Percentiles rank a stretch among this genome's conserved stretches.
Evolutionary conservation across 2,329 filamentous ascomycete species (phyloP).

Genomic region (Lasiodiplodia theobromae): DNA sequence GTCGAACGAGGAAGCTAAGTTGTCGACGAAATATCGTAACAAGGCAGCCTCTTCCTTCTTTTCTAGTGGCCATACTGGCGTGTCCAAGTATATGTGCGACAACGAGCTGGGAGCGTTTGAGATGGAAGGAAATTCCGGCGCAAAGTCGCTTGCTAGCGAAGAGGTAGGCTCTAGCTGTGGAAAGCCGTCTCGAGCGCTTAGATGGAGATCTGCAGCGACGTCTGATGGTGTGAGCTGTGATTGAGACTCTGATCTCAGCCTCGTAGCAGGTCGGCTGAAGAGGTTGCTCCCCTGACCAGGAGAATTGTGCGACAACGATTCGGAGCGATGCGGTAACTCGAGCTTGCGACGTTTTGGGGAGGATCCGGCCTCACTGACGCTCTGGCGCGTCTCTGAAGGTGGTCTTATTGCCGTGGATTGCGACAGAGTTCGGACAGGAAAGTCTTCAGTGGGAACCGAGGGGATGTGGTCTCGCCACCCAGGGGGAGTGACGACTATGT

Average conservation of each 20-base stretch:
- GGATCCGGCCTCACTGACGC: conserved; percentile 2
- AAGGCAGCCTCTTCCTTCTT: conserved; percentile 41
- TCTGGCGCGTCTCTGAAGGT: conserved; percentile 8
- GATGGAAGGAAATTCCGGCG: conserved; percentile 17
- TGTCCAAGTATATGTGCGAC: conserved; percentile 40
- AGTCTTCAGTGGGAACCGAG: neutral
- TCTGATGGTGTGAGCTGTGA: neutral
- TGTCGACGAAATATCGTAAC: conserved; percentile 42
- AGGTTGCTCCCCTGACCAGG: neutral
- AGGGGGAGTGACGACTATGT: conserved; percentile 24
- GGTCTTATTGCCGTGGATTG: neutral
- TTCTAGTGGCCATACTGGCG: conserved; percentile 40
- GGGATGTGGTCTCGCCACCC: conserved; percentile 28
- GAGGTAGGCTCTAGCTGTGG: conserved; percentile 34
- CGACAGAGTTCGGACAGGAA: neutral
- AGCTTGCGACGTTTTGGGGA: conserved; percentile 28
- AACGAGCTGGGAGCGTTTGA: conserved; percentile 32
- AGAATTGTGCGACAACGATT: neutral
- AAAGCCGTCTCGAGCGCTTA: conserved; percentile 10
- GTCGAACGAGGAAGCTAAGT: conserved; percentile 41
- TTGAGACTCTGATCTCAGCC: neutral
- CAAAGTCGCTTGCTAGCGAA: conserved; percentile 31
- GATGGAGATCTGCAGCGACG: neutral
- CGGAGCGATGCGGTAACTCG: neutral
- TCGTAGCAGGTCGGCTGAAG: neutral